These are phyloP conservation scores for Populus simonii DNA, from an alignment of 345 rosid genomes.

Conservation along the genomic window DNA sequence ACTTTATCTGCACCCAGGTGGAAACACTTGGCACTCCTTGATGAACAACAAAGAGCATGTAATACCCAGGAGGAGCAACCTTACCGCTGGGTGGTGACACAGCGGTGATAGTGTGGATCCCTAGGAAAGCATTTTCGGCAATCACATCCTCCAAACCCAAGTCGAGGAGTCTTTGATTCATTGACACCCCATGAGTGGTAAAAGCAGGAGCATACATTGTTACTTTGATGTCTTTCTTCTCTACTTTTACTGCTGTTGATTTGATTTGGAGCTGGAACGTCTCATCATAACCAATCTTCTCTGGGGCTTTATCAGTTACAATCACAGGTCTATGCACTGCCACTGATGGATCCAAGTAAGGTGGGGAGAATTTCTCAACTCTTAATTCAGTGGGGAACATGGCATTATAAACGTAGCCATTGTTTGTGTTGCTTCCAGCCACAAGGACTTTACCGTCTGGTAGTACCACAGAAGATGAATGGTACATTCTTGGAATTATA, in stretches of 20 bases:
- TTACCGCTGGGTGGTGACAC: conserved; percentile 40
- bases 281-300: conserved; percentile 28
- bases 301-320: not conserved
- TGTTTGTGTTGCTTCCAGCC: conserved; percentile 67
- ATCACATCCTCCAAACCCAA: conserved; percentile 27
- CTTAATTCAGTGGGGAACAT: conserved; percentile 69
- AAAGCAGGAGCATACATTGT: conserved; percentile 62
- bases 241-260: not conserved
- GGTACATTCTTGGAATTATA: conserved; percentile 64
- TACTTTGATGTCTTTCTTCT: conserved; percentile 27
- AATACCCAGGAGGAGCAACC: conserved; percentile 61
- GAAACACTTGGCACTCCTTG: conserved; percentile 51
- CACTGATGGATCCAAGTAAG: conserved; percentile 49
- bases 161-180: conserved; percentile 57
- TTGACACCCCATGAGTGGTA: conserved; percentile 62
- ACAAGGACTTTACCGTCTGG: conserved; percentile 64
- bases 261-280: conserved; percentile 24
- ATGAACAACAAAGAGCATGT: conserved; percentile 46
- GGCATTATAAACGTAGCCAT: conserved; percentile 48
- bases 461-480: conserved; percentile 45
- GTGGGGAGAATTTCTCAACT: conserved; percentile 71
- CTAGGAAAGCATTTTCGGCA: not conserved
- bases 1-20: conserved; percentile 52
- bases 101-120: conserved; percentile 14
- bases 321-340: conserved; percentile 36